phyloP scores from a whole-genome alignment of 1,139 yeast genomes.

The Eremothecium coryli region DNA sequence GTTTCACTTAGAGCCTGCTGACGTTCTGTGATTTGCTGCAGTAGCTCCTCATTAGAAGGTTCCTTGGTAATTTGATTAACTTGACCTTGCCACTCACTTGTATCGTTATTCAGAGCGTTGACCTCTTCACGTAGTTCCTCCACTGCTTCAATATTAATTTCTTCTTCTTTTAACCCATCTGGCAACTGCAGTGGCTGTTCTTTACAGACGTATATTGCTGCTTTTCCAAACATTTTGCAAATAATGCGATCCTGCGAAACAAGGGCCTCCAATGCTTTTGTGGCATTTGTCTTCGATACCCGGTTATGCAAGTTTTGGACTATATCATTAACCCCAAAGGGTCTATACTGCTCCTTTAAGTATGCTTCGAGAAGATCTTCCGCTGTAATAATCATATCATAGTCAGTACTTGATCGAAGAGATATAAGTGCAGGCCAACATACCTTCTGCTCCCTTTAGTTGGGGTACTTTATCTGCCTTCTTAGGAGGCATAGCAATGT shows the following conservation, averaged over 20 bases:
- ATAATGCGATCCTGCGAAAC: constrained; percentile 26
- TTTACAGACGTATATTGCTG: constrained; percentile 32
- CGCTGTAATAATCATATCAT: constrained; percentile 8
- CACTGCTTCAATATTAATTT: constrained; percentile 15
- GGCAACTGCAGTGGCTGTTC: constrained; percentile 18
- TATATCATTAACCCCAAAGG: constrained; percentile 35
- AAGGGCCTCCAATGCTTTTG: constrained; percentile 29
- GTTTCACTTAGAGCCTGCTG: constrained; percentile 8
- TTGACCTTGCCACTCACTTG: constrained; percentile 9
- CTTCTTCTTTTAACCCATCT: constrained; percentile 9
- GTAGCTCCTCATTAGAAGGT: constrained; percentile 18
- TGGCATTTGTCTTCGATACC: constrained; percentile 28
- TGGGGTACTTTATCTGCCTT: constrained; percentile 18
- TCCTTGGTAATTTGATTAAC: constrained; percentile 11
- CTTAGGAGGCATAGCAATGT: constrained; percentile 8
- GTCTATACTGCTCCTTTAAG: constrained; percentile 34
- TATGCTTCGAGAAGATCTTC: constrained; percentile 23
- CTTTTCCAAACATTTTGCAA: constrained; percentile 33
- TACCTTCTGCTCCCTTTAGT: constrained; percentile 13
- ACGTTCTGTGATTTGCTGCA: constrained; percentile 8
- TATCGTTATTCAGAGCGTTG: constrained; percentile 17
- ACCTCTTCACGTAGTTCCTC: constrained; percentile 18
- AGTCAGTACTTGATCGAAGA: constrained; percentile 1
- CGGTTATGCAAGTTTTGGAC: constrained; percentile 33
- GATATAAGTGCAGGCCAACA: constrained; percentile 2